These are phyloP conservation scores for Dactylorhiza incarnata DNA, from an alignment of 106 monocot species.

Conservation along the genomic window DNA sequence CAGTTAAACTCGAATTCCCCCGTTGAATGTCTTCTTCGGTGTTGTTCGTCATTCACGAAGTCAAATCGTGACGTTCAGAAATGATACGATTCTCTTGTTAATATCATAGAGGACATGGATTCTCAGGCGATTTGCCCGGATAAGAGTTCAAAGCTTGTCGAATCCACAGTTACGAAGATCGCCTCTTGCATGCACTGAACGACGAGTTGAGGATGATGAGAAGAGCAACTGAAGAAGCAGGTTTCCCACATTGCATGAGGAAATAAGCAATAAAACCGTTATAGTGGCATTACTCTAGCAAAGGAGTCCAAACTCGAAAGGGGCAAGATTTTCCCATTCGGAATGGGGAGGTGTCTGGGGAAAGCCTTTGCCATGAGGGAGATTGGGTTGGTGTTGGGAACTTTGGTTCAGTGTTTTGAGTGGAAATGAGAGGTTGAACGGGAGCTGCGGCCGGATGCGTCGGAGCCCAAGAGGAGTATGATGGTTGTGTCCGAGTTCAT, in stretches of 20 bases:
- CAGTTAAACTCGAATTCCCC: no score
- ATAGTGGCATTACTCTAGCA: not conserved
- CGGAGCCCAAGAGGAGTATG: no score
- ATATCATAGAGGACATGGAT: no score
- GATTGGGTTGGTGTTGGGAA: conserved; percentile 7
- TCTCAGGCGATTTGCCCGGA: not conserved
- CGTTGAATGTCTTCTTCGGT: no score
- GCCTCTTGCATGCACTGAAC: not conserved
- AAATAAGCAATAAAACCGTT: not conserved
- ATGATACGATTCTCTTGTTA: no score
- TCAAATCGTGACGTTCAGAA: no score
- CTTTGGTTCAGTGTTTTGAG: conserved; percentile 22
- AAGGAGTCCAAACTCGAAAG: not conserved
- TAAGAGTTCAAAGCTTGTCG: not conserved
- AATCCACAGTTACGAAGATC: not conserved
- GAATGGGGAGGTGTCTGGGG: conserved; percentile 15
- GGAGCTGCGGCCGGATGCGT: no score
- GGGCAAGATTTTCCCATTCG: conserved; percentile 5
- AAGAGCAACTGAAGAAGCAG: not conserved
- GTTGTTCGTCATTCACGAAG: no score
- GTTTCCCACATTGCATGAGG: not conserved
- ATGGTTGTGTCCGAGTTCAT: no score
- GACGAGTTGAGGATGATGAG: not conserved
- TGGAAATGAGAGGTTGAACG: conserved; percentile 16
- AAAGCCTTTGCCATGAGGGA: conserved; percentile 8